Evolutionary conservation across 2,329 filamentous ascomycete genomes (phyloP), one percentile per base, ranked within the genome.

Genomic region (Graphilbum ipis-grandicollis): DNA sequence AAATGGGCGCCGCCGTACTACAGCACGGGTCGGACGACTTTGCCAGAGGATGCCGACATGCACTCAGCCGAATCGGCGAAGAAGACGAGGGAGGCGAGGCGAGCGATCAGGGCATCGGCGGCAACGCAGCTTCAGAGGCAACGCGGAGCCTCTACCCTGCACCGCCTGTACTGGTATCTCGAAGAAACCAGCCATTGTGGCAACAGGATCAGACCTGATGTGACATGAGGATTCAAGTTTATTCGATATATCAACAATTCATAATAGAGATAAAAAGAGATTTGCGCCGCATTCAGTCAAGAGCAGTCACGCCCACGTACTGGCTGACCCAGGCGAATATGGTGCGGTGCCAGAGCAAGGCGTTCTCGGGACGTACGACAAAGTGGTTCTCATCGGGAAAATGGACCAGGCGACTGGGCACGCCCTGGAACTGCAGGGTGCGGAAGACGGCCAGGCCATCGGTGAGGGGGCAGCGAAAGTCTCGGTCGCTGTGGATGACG

Each of bases 311-410:
- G n/a, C n/a, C n/a, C n/a, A n/a, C 26, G 14, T 28, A 13, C 14
- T 62, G 62, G 50, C 75, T 75, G 46, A 79, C 72, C 67, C 71
- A 83, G 42, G 73, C 71, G 38, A 81, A 54, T 9, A 82, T 75
- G 2, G 68, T 68, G 36, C 63, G 62, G 49, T 83, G 71, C 79
- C 79, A 84, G 32, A 77, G 56, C 34, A 80, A 55, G 17, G 65
- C 63, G 49, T 83, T 83, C 54, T 81, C 77, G 2, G 68, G 68
- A 43, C 77, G 75, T 34, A 76, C 48, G 4, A 82, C 75, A 66
- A 68, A 79, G 47, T 81, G 76, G 35, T 75, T 73, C 55, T 84
- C 79, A 50, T 82, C 79, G 0, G 77, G 70, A 48, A 85, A 86
- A 1, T 68, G 75, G 50, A 86, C 47, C 41, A 84, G 74, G 41